Base-by-base conservation (phyloP, 345 rosid species). In the Passiflora organensis region DNA sequence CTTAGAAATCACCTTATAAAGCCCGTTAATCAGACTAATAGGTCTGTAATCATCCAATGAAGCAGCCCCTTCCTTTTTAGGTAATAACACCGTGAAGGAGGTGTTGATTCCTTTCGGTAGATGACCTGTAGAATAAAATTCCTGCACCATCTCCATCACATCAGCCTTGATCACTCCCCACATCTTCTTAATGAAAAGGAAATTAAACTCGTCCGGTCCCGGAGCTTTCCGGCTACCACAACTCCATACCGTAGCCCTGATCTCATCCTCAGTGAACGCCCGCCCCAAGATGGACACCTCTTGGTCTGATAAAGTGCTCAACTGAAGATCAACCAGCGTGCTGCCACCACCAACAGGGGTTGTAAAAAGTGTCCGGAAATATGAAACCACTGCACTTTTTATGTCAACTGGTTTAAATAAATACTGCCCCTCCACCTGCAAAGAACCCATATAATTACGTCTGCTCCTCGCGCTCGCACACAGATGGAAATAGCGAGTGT, bases 201-300 rank as follows among this genome's bases (percentile, higher is more conserved):
- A 36, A 32, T 32, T 32, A 17, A 53, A 53, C 1, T 24, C 56
- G 11, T 53, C 56, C 6, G 43, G 56, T 8, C 56, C 56, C 14
- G 43, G 43, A 2, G 56, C 43, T 18, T 36, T 53, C 10, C 16
- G 4, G 2, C 43, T 10, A 34, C 6, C 43, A 20, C 56, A 53
- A 32, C 5, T 9, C 13, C 13, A 6, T 4, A 53, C 22, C 5
- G 43, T 15, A 1, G 1, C 4, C 6, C 16, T 53, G 22, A 53
- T 36, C 14, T 53, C 56, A 8, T 53, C 43, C 6, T 3, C 13
- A 6, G 43, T 32, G 23, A 19, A 11, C 11, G 5, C 5, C 2
- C 2, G 3, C 6, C 14, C 43, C 4, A 53, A 10, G 5, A 28
- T 28, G 5, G 12, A 10, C 14, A 39, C 43, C n/a, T 2, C 3